A percentile compares a stretch with the other conserved stretches of the same genome.
phyloP scores from a whole-genome alignment of 768 basidiomycete genomes.

The Myochromella boudieri region DNA sequence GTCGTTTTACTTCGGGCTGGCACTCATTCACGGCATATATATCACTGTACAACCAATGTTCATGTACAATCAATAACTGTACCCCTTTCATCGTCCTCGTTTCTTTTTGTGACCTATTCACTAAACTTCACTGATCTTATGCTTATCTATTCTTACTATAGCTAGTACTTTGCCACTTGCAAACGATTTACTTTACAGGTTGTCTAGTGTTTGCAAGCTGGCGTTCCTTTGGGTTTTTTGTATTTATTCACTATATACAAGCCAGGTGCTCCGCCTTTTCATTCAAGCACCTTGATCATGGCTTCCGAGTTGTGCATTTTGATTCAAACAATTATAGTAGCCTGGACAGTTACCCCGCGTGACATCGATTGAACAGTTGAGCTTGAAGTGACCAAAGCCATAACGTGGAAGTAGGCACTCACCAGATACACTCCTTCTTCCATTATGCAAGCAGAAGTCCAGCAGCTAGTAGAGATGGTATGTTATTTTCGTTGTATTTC shows the following conservation, averaged over 20 bases:
- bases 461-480: slow-evolving; percentile 59
- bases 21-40: slow-evolving; percentile 12
- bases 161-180: slow-evolving; percentile 8
- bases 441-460: slow-evolving; percentile 49
- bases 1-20: slow-evolving; percentile 14
- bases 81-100: not conserved
- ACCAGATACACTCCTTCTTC: not conserved
- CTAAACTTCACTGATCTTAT: slow-evolving; percentile 4
- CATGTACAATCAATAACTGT: slow-evolving; percentile 6
- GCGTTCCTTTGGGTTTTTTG: slow-evolving; percentile 5
- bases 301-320: too few species aligned
- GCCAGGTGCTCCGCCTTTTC: not conserved
- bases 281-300: not conserved
- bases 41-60: slow-evolving; percentile 19
- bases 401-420: too few species aligned
- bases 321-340: too few species aligned
- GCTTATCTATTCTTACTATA: too few species aligned
- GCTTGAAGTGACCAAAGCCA: too few species aligned
- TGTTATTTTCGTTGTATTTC: slow-evolving; percentile 7
- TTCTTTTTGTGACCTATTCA: not conserved
- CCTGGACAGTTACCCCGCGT: too few species aligned
- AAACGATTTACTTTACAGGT: slow-evolving; percentile 7
- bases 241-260: not conserved
- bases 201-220: slow-evolving; percentile 5
- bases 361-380: too few species aligned